phyloP scores from a whole-genome alignment of 805 yeast species.

The Metschnikowia lochheadii region DNA sequence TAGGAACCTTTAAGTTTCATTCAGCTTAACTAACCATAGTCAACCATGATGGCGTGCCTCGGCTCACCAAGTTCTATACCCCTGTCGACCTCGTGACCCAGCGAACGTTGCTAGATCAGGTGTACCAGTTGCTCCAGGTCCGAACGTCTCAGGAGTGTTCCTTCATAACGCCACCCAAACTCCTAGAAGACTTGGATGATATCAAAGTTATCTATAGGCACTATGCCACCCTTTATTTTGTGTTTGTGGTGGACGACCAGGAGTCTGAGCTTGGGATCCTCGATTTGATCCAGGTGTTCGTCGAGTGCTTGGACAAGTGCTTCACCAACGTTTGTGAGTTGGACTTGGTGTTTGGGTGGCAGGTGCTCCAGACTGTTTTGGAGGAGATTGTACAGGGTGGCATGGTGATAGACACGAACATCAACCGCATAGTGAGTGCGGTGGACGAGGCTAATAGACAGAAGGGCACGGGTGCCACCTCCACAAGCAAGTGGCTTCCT shows the following conservation, averaged over 20 bases:
- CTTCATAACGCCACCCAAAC: conserved; percentile 84
- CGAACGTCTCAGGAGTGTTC: conserved; percentile 79
- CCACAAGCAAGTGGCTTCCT: conserved; percentile 21
- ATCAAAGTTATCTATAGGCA: conserved; percentile 89
- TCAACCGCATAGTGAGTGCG: conserved; percentile 72
- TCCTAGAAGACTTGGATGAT: conserved; percentile 63
- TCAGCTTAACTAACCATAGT: conserved; percentile 42
- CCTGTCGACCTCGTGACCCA: conserved; percentile 86
- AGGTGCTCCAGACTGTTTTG: conserved; percentile 83
- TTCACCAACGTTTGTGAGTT: conserved; percentile 92
- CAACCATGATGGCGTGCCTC: conserved; percentile 85
- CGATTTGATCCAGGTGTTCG: conserved; percentile 94
- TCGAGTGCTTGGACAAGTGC: conserved; percentile 88
- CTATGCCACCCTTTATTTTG: conserved; percentile 94
- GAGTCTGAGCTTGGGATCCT: conserved; percentile 92
- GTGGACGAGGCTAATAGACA: conserved; percentile 69
- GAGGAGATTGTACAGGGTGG: conserved; percentile 97
- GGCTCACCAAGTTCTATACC: conserved; percentile 86
- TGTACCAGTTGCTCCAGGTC: conserved; percentile 67
- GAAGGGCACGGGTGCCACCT: conserved; percentile 25
- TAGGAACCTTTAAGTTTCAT: background rate
- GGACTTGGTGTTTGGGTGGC: conserved; percentile 98
- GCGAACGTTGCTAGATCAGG: conserved; percentile 72
- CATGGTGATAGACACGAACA: conserved; percentile 93
- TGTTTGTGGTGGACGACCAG: conserved; percentile 92